Conservation (phyloP, 2,329 filamentous ascomycete species). For the Fusarium chlamydosporum region DNA sequence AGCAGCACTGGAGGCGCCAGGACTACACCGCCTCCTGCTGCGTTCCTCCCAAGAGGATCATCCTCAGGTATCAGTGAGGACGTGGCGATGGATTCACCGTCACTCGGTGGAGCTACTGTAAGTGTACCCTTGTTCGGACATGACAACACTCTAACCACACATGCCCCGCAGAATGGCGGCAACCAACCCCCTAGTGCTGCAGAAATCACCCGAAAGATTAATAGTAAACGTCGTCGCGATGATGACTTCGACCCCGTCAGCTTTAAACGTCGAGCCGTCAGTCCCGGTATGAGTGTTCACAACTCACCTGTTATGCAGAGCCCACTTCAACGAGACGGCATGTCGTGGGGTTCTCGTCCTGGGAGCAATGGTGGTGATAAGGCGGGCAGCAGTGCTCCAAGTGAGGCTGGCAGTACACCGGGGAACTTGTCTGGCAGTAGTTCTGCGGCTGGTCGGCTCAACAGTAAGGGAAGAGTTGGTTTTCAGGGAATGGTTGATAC, state of each 20-base stretch:
- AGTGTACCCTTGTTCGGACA: conserved; percentile 24
- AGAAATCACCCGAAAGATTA: conserved; percentile 82
- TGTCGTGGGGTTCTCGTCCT: conserved; percentile 79
- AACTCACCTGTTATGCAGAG: conserved; percentile 91
- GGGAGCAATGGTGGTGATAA: conserved; percentile 71
- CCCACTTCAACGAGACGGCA: conserved; percentile 79
- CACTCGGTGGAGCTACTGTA: conserved; percentile 57
- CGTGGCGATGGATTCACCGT: conserved; percentile 79
- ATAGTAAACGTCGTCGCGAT: conserved; percentile 86
- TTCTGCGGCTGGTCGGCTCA: conserved; percentile 61
- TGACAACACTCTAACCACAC: conserved; percentile 38
- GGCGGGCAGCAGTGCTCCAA: conserved; percentile 66
- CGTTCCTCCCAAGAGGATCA: conserved; percentile 71
- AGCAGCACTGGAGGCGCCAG: conserved; percentile 65
- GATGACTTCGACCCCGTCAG: conserved; percentile 90
- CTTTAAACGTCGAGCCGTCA: conserved; percentile 93
- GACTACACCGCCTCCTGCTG: conserved; percentile 76
- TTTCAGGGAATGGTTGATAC: conserved; percentile 96
- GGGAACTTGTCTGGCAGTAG: conserved; percentile 49
- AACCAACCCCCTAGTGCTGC: conserved; percentile 73
- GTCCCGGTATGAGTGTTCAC: conserved; percentile 89
- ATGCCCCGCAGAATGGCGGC: conserved; percentile 52
- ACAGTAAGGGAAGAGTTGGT: conserved; percentile 75
- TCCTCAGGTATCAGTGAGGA: conserved; percentile 77
- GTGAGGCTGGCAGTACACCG: conserved; percentile 62